Base-by-base conservation (phyloP, 2,329 filamentous ascomycete species). In the Alternaria alternata region DNA sequence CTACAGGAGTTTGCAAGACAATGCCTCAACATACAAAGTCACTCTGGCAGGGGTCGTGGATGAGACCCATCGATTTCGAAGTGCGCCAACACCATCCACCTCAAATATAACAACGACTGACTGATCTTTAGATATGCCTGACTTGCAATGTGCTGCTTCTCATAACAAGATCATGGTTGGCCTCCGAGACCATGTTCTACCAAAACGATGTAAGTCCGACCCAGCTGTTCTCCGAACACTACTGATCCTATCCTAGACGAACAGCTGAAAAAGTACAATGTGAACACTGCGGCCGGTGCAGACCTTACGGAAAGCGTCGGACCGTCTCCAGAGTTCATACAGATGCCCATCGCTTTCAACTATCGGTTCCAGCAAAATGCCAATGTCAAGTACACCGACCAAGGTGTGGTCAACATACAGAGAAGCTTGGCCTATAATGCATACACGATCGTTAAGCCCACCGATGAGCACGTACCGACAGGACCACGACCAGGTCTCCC, bases 51-150 rank as follows among this genome's bases (percentile, higher is more conserved):
- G 93, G 7, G 79, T 88, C 20, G 86, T 97, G 62, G 87, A 89
- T 56, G 88, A 92, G 67, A 95, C 91, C 1, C 93, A 98, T 82
- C 88, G 94, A 38, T 99, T 96, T 78, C 87, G 94, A 75, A 89
- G 89, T 85, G 76, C 64, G 78, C 63, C 9, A 22, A 20, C 11
- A 16, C 11, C 7, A 6, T 11, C 8, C n/a, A 36, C 24, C 12
- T 44, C n/a, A 36, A 18, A 7, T 1, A 11, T 18, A 32, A n/a
- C 18, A n/a, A 39, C 46, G 30, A 48, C 69, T 74, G 51, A 75
- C 58, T 48, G 20, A 14, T 42, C 16, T 9, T 26, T 58, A 87
- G 87, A 86, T 32, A 84, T 96, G 65, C 90, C 93, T 8, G 94
- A 98, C 78, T 96, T 96, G 72, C 92, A 96, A 71, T 94, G 90